Base-by-base conservation (phyloP, 2,329 filamentous ascomycete genomes). In the Huntiella abstrusa region DNA sequence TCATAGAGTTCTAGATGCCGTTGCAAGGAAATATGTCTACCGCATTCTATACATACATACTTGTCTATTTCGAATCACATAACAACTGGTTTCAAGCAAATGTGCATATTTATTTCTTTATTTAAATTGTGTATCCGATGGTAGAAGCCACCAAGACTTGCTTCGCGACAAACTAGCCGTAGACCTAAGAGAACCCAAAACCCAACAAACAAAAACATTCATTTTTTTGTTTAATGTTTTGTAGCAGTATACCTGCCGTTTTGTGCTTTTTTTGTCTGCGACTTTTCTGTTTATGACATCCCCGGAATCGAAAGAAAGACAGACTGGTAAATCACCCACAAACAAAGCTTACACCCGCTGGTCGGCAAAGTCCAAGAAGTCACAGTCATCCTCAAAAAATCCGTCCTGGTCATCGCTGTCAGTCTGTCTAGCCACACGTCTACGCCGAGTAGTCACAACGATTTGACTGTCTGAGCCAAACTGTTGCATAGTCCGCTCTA, bases 331-430 rank as follows among this genome's bases (percentile, higher is more conserved):
- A 28, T 10, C 35, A 33, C 36, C 17, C 41, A 48, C 34, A 15
- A 43, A 38, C 4, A 36, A 3, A 38, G 13, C 32, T 46, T 15
- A 51, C 22, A 49, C 46, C 58, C 75, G 65, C 61, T 79, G 75
- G 55, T 77, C 75, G 17, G 85, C 83, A 70, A 91, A 92, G 63
- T 93, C 85, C 52, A 93, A 70, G 48, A 94, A 82, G 59, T 93
- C 85, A 54, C 83, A 91, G 57, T 92, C 86, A 58, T 94, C 84
- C 62, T 94, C 86, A 55, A 93, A 93, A 60, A 93, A 92, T 2
- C 80, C 81, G 47, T 80, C 77, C 48, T 83, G 41, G 41, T 43
- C 80, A 39, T 77, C 77, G 35, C 61, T 58, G n/a, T 45, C 45
- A 13, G 32, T 64, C 12, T 62, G 59, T 34, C 62, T 58, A 45